A percentile compares a stretch with the other conserved stretches of the same genome.
These are phyloP conservation scores for Melastoma malabathricum DNA, from an alignment of 345 rosid species.

Conservation along the genomic window DNA sequence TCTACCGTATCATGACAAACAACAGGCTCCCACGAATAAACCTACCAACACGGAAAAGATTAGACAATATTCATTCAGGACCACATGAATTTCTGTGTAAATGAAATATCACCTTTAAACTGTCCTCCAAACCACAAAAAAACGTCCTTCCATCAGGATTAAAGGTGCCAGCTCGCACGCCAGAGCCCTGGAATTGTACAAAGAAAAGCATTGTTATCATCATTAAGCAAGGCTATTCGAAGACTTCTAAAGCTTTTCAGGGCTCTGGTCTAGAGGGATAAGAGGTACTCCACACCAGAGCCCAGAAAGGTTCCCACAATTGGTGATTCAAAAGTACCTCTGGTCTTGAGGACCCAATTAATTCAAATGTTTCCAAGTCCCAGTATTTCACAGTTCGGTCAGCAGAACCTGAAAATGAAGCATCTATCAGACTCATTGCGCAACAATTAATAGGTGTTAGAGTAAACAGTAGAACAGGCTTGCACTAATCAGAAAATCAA, in stretches of 20 bases:
- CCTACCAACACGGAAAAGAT: slow-evolving; percentile 34
- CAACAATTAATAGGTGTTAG: not conserved
- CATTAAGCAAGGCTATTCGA: not conserved
- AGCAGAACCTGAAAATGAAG: slow-evolving; percentile 69
- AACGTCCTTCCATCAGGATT: slow-evolving; percentile 91
- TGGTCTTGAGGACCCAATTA: slow-evolving; percentile 84
- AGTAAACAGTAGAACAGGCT: too few relatives aligned
- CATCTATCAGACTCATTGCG: slow-evolving; percentile 4
- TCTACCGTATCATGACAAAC: slow-evolving; percentile 72
- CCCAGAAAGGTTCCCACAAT: too few relatives aligned
- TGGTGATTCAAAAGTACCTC: slow-evolving; percentile 39
- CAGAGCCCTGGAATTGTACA: slow-evolving; percentile 40
- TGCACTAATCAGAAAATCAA: too few relatives aligned
- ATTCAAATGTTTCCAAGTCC: slow-evolving; percentile 97
- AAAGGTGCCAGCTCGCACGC: slow-evolving; percentile 58
- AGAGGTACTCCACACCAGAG: too few relatives aligned
- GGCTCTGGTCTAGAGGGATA: too few relatives aligned
- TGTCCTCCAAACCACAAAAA: slow-evolving; percentile 77
- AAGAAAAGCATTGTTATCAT: not conserved
- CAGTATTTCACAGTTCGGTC: slow-evolving; percentile 94
- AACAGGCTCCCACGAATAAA: slow-evolving; percentile 98
- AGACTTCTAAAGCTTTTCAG: too few relatives aligned
- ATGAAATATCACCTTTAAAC: slow-evolving; percentile 55
- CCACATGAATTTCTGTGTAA: not conserved
- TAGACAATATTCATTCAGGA: slow-evolving; percentile 5